Conservation (phyloP, 257 asterid genomes). For the Capsicum chinense region DNA sequence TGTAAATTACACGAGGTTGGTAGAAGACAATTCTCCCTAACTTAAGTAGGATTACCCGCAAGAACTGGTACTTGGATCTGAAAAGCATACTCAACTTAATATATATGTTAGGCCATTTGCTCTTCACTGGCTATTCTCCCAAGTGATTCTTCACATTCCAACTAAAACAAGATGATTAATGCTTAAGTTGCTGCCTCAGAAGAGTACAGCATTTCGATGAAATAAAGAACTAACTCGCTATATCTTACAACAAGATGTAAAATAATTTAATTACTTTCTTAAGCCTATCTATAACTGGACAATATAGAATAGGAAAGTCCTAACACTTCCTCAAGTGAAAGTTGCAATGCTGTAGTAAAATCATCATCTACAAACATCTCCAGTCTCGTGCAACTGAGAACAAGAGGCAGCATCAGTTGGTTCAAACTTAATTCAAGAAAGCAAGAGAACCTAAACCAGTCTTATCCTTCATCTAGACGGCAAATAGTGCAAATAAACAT, state of each 20-base stretch:
- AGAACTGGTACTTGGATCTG: conserved; percentile 17
- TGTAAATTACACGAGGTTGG: conserved; percentile 5
- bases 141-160: conserved; percentile 14
- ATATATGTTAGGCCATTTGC: background rate
- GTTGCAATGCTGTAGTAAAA: conserved; percentile 16
- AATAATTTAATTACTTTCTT: conserved; percentile 13
- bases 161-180: conserved; percentile 14
- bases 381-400: background rate
- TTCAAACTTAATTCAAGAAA: background rate
- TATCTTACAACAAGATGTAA: background rate
- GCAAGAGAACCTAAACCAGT: background rate
- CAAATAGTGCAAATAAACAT: background rate
- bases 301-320: background rate
- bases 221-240: background rate
- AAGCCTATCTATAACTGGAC: conserved; percentile 23
- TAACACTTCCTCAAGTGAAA: conserved; percentile 2
- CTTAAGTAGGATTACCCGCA: background rate
- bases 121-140: conserved; percentile 15
- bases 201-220: background rate
- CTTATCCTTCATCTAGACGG: background rate
- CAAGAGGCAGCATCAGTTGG: background rate
- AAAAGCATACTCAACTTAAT: background rate
- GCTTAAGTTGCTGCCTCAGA: conserved; percentile 18
- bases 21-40: background rate
- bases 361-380: conserved; percentile 18